Percentiles rank a stretch among this genome's conserved stretches.
phyloP scores from a whole-genome alignment of 345 rosid genomes.

The Jatropha curcas region DNA sequence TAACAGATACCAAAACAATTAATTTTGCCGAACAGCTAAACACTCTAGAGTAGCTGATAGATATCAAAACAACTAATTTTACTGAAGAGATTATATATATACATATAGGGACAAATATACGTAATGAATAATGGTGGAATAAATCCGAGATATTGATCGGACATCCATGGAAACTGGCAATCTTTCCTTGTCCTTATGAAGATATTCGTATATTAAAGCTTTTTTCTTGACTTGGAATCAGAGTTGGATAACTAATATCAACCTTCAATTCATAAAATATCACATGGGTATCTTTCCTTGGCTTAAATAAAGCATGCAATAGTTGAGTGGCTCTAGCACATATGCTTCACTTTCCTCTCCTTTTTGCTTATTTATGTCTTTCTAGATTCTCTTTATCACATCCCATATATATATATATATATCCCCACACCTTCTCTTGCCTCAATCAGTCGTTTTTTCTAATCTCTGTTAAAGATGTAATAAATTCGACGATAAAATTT shows the following conservation, averaged over 20 bases:
- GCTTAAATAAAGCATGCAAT: background rate
- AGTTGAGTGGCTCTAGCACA: conserved; percentile 21
- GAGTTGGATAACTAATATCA: background rate
- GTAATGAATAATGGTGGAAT: conserved; percentile 23
- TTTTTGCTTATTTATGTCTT: background rate
- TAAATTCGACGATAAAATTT: no score
- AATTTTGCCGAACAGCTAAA: no score
- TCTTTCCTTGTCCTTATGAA: background rate
- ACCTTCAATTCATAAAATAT: background rate
- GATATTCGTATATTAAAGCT: background rate
- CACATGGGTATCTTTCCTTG: conserved; percentile 16
- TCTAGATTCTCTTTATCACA: conserved; percentile 7
- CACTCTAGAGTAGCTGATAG: no score
- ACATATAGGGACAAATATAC: background rate
- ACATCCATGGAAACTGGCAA: conserved; percentile 25
- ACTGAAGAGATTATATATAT: no score
- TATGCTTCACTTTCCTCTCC: conserved; percentile 33
- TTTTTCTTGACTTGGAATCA: background rate
- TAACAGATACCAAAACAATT: no score
- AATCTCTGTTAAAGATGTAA: no score
- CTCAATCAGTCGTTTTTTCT: no score
- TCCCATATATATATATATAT: background rate
- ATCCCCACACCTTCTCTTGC: background rate
- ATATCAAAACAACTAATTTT: no score
- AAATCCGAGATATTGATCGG: conserved; percentile 29